Conservation (phyloP, 2,329 filamentous ascomycete genomes). For the Mollisia scopiformis region DNA sequence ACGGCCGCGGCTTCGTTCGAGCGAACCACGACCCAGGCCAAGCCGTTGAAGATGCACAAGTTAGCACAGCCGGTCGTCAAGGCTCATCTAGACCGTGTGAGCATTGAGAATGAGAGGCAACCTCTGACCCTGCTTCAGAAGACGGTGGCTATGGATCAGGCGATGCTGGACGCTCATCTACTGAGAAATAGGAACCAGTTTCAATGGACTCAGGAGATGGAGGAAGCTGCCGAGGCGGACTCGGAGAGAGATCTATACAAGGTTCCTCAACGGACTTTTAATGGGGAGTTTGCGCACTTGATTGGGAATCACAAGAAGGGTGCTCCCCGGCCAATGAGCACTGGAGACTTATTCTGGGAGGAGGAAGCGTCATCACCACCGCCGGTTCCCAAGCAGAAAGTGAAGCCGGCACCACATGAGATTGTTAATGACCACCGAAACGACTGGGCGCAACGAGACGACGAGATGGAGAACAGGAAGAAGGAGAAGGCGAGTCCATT, state of each 20-base stretch:
- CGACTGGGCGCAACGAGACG: constrained; percentile 63
- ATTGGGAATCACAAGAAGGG: constrained; percentile 8
- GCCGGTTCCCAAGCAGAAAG: constrained; percentile 6
- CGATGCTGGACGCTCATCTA: constrained; percentile 41
- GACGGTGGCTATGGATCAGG: constrained; percentile 29
- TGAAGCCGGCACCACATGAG: constrained; percentile 13
- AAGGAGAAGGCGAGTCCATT: constrained; percentile 30
- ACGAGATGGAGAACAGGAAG: constrained; percentile 22
- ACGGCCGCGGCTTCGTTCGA: constrained; percentile 59
- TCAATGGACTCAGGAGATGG: constrained; percentile 43
- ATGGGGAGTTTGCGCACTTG: constrained; percentile 28
- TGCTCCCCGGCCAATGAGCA: constrained; percentile 27
- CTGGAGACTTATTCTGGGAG: constrained; percentile 28
- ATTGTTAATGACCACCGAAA: constrained; percentile 26
- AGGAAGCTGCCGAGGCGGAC: constrained; percentile 40
- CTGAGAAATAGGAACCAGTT: constrained; percentile 47
- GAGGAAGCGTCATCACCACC: constrained; percentile 13
- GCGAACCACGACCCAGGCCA: constrained; percentile 52
- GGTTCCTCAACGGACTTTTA: constrained; percentile 39
- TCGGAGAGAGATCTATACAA: constrained; percentile 32
- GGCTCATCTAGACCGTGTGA: constrained; percentile 41
- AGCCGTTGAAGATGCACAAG: constrained; percentile 42
- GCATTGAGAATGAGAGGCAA: constrained; percentile 25
- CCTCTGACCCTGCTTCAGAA: constrained; percentile 21
- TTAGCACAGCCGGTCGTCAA: constrained; percentile 48